Conservation (phyloP, 2,329 filamentous ascomycete species). For the Rhytidhysteron rufulum region DNA sequence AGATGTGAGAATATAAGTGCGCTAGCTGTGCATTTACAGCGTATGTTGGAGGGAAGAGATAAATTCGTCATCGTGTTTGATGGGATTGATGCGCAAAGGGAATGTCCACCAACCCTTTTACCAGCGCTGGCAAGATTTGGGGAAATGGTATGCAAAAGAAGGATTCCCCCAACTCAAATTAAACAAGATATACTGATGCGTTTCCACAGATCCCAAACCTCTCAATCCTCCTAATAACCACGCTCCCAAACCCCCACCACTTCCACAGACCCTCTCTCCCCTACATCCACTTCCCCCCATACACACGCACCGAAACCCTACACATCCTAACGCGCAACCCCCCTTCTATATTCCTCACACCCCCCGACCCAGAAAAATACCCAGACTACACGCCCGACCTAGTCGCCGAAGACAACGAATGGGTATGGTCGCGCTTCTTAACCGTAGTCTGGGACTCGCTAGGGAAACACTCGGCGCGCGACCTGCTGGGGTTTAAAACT, state of each 20-base stretch:
- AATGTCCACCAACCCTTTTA: conserved; percentile 72
- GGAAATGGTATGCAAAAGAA: conserved; percentile 61
- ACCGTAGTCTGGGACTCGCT: conserved; percentile 84
- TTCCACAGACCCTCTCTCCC: conserved; percentile 68
- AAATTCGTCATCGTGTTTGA: conserved; percentile 84
- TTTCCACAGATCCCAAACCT: conserved; percentile 72
- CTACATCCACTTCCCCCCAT: conserved; percentile 79
- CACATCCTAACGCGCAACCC: conserved; percentile 61
- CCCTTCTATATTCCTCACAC: conserved; percentile 43
- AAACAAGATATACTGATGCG: too few species aligned
- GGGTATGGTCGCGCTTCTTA: conserved; percentile 77
- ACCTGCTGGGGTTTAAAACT: conserved; percentile 67
- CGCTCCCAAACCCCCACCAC: conserved; percentile 63
- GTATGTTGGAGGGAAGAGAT: conserved; percentile 51
- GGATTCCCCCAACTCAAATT: background rate
- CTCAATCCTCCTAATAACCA: conserved; percentile 72
- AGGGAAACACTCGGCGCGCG: conserved; percentile 73
- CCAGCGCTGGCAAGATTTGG: conserved; percentile 77
- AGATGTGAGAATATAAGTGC: conserved; percentile 79
- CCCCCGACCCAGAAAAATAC: conserved; percentile 37
- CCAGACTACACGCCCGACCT: conserved; percentile 44
- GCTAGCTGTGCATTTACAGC: conserved; percentile 67
- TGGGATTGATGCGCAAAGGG: conserved; percentile 78
- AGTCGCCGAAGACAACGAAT: conserved; percentile 56
- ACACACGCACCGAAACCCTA: conserved; percentile 75